phyloP scores from a whole-genome alignment of 2,329 filamentous ascomycete species.

The Scedosporium minutisporum region DNA sequence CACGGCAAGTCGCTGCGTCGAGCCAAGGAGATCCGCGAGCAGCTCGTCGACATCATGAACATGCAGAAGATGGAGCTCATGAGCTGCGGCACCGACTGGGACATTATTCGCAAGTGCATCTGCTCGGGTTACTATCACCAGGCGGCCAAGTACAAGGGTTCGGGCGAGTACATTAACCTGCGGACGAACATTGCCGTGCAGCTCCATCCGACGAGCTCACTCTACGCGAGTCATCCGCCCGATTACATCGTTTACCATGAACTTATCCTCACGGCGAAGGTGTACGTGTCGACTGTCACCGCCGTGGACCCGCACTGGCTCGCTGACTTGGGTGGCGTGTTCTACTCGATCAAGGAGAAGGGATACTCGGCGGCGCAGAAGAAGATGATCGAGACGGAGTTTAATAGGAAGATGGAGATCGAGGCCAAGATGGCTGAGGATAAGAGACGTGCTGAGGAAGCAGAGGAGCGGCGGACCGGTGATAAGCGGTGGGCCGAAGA shows the following conservation, averaged over 20 bases:
- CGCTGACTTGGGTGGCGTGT: conserved; percentile 90
- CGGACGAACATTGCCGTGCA: conserved; percentile 91
- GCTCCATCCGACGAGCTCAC: conserved; percentile 83
- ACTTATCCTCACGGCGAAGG: conserved; percentile 89
- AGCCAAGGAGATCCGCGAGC: conserved; percentile 88
- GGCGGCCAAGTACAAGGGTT: conserved; percentile 88
- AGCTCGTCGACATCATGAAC: conserved; percentile 87
- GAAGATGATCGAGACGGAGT: conserved; percentile 80
- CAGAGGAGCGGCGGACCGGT: conserved; percentile 39
- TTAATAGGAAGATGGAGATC: conserved; percentile 87
- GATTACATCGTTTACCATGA: conserved; percentile 99
- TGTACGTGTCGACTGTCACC: conserved; percentile 97
- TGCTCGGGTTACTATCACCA: conserved; percentile 98
- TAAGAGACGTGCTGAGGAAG: conserved; percentile 54
- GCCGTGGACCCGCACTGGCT: conserved; percentile 96
- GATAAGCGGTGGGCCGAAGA: conserved; percentile 27
- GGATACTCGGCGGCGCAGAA: conserved; percentile 84
- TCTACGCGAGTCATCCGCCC: conserved; percentile 91
- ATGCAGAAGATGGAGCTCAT: conserved; percentile 79
- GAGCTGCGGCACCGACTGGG: conserved; percentile 94
- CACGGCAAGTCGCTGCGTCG: conserved; percentile 89
- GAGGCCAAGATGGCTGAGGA: conserved; percentile 87
- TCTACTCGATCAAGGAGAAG: conserved; percentile 96
- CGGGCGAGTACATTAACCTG: conserved; percentile 95
- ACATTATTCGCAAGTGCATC: conserved; percentile 89